Evolutionary conservation across 2,329 filamentous ascomycete species (phyloP).

Genomic region (Pseudogymnoascus sp.): DNA sequence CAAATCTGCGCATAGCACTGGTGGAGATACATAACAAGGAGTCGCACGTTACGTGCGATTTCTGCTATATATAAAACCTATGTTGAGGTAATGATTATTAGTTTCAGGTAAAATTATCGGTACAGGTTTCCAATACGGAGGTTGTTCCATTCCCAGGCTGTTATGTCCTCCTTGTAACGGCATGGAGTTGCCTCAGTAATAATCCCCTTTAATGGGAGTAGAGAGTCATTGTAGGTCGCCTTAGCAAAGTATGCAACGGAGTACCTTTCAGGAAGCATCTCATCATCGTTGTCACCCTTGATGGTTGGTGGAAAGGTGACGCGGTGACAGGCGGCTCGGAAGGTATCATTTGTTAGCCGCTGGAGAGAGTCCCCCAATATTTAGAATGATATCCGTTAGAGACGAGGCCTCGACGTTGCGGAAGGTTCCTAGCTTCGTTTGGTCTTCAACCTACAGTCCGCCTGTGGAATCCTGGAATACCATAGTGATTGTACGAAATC

Average conservation of each 20-base stretch:
- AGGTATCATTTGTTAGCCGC: constrained; percentile 41
- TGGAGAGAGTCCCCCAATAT: constrained; percentile 43
- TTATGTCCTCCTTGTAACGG: not conserved
- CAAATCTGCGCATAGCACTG: not conserved
- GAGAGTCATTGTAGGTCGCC: constrained; percentile 46
- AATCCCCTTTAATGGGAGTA: not conserved
- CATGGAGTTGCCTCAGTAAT: not conserved
- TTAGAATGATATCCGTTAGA: constrained; percentile 32
- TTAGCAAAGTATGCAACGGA: constrained; percentile 80
- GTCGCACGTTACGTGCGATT: not conserved
- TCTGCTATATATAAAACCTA: too few relatives aligned
- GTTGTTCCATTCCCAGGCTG: not conserved
- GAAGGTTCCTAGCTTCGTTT: constrained; percentile 31
- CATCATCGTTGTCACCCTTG: constrained; percentile 33
- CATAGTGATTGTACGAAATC: constrained; percentile 44
- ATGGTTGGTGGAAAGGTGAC: not conserved
- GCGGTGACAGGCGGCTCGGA: not conserved
- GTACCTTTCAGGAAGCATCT: constrained; percentile 64
- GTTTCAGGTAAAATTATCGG: not conserved
- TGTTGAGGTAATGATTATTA: not conserved
- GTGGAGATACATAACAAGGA: not conserved
- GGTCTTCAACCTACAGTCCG: constrained; percentile 42
- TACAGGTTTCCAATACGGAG: not conserved
- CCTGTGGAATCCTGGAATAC: constrained; percentile 46
- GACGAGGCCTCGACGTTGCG: constrained; percentile 29